Conservation (phyloP, 2,329 filamentous ascomycete species). For the Cryoendolithus antarcticus region DNA sequence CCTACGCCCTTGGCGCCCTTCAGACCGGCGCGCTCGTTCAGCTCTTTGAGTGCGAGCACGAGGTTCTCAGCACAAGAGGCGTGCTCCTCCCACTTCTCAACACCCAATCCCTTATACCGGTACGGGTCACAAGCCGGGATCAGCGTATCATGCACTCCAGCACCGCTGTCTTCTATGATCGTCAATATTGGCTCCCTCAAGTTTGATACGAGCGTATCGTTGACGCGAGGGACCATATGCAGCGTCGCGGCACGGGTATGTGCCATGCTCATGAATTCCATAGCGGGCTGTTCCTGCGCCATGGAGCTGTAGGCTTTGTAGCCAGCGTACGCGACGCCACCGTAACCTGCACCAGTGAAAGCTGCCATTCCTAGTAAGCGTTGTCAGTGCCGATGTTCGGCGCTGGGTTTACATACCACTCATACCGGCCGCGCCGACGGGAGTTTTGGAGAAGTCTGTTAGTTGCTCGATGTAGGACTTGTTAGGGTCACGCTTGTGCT, state of each 20-base stretch:
- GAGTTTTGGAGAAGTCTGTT: conserved; percentile 38
- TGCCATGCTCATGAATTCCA: conserved; percentile 36
- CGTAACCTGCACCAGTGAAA: conserved; percentile 35
- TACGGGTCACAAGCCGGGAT: conserved; percentile 36
- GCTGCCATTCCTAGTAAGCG: conserved; percentile 22
- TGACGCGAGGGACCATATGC: conserved; percentile 29
- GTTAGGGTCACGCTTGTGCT: conserved; percentile 33
- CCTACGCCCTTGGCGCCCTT: conserved; percentile 35
- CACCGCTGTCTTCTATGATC: conserved; percentile 32
- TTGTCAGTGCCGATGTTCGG: conserved; percentile 12
- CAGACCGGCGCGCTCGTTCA: conserved; percentile 34
- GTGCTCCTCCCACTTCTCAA: conserved; percentile 33
- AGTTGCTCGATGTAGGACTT: conserved; percentile 39
- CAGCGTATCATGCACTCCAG: conserved; percentile 35
- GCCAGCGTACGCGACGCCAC: conserved; percentile 35
- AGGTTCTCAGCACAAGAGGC: conserved; percentile 38
- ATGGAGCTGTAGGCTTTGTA: conserved; percentile 34
- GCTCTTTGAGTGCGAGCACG: conserved; percentile 35
- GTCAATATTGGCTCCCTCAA: conserved; percentile 35
- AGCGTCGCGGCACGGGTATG: conserved; percentile 31
- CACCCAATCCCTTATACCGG: conserved; percentile 29
- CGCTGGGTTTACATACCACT: conserved; percentile 7
- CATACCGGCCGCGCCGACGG: conserved; percentile 35
- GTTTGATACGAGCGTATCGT: conserved; percentile 34
- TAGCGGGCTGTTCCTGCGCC: conserved; percentile 22